Conservation (phyloP, 2,329 filamentous ascomycete genomes). For the Alternaria brassicae region DNA sequence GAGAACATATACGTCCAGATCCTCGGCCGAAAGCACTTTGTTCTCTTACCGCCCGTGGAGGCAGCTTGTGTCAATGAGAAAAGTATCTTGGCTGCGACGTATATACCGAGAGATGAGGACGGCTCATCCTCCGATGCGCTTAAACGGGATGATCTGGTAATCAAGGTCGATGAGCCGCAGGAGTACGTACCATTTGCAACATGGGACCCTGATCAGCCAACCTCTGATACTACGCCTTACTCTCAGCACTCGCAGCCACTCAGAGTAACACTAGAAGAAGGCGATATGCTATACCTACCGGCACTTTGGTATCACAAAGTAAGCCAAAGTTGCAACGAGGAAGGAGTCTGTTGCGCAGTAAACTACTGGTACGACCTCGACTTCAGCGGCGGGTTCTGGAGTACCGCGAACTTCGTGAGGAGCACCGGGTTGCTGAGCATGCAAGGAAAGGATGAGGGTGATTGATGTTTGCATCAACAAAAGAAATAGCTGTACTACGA, state of each 20-base stretch:
- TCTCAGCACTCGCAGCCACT: constrained; percentile 67
- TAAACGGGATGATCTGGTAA: constrained; percentile 31
- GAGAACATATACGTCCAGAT: constrained; percentile 86
- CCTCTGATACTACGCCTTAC: constrained; percentile 58
- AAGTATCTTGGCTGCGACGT: constrained; percentile 64
- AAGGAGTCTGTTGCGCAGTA: constrained; percentile 77
- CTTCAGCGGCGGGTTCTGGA: constrained; percentile 73
- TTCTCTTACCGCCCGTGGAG: constrained; percentile 74
- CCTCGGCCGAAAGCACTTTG: constrained; percentile 75
- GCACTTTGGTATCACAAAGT: constrained; percentile 87
- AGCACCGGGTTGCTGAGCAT: constrained; percentile 36
- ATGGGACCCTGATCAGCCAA: constrained; percentile 74
- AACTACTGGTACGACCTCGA: constrained; percentile 92
- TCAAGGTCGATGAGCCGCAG: constrained; percentile 42
- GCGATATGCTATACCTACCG: constrained; percentile 83
- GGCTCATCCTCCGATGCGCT: constrained; percentile 17
- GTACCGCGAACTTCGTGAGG: constrained; percentile 62
- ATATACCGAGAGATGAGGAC: constrained; percentile 45
- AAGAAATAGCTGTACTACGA: constrained; percentile 9
- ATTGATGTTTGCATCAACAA: neutral
- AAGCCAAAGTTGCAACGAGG: constrained; percentile 70
- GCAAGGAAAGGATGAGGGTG: neutral
- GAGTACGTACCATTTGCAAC: constrained; percentile 70
- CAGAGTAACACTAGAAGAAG: constrained; percentile 71
- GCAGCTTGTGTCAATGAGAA: constrained; percentile 73